Evolutionary conservation across 176 grass and related monocot genomes (phyloP).

Genomic region (Oryza rufipogon): DNA sequence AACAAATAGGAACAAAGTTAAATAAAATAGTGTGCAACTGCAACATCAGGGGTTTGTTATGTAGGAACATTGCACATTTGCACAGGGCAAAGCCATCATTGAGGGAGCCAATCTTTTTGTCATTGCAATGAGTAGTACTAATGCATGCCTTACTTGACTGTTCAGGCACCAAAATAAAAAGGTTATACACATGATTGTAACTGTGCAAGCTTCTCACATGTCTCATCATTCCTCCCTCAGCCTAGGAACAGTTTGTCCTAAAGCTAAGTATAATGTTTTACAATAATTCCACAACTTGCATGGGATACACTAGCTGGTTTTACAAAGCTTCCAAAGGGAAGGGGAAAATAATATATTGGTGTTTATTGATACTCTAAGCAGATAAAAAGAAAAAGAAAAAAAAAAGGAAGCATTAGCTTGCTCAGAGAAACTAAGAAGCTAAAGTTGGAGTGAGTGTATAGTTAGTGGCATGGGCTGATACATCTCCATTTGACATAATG

Average conservation of each 20-base stretch:
- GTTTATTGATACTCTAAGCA: slow-evolving; percentile 19
- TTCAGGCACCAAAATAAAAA: slow-evolving; percentile 41
- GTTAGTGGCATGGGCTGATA: slow-evolving; percentile 51
- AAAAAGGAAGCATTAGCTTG: slow-evolving; percentile 22
- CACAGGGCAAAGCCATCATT: background rate
- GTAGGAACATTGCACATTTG: slow-evolving; percentile 6
- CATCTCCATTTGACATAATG: slow-evolving; percentile 28
- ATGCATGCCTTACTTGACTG: slow-evolving; percentile 37
- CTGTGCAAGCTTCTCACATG: slow-evolving; percentile 33
- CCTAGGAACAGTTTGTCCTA: slow-evolving; percentile 39
- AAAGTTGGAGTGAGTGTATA: slow-evolving; percentile 39
- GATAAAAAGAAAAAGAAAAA: background rate
- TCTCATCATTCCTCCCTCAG: slow-evolving; percentile 52
- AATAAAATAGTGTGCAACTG: background rate
- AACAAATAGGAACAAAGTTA: background rate
- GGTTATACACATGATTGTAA: slow-evolving; percentile 43
- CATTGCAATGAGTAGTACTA: slow-evolving; percentile 37
- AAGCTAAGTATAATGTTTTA: slow-evolving; percentile 43
- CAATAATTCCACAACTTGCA: slow-evolving; percentile 33
- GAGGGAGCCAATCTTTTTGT: slow-evolving; percentile 10
- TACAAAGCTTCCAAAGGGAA: slow-evolving; percentile 27
- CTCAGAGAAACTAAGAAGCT: slow-evolving; percentile 25
- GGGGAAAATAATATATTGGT: background rate
- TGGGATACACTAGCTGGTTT: slow-evolving; percentile 12
- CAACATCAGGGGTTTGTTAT: background rate